phyloP scores from a whole-genome alignment of 2,329 filamentous ascomycete genomes.

The Escovopsis weberi region DNA sequence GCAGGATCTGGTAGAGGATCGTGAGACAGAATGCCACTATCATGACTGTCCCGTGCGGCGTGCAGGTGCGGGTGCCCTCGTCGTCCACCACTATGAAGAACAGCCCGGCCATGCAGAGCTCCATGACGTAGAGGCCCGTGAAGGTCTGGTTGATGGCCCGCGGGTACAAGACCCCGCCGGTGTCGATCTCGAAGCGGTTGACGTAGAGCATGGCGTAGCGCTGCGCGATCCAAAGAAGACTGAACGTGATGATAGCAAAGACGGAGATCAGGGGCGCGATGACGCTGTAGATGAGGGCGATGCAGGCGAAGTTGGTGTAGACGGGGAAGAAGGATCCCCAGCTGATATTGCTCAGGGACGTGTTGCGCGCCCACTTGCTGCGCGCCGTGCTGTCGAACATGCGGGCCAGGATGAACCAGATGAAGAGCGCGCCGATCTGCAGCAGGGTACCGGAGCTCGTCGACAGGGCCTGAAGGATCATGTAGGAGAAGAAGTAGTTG shows the following conservation, averaged over 20 bases:
- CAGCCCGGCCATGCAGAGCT: constrained; percentile 74
- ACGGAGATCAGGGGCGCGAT: constrained; percentile 82
- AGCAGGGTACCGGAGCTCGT: constrained; percentile 80
- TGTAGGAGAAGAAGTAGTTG: constrained; percentile 98
- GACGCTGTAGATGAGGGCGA: constrained; percentile 76
- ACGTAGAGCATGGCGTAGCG: constrained; percentile 97
- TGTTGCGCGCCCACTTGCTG: constrained; percentile 77
- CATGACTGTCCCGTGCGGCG: constrained; percentile 74
- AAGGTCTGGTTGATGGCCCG: constrained; percentile 91
- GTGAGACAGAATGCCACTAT: constrained; percentile 61
- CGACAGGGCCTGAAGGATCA: constrained; percentile 85
- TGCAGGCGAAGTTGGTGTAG: constrained; percentile 93
- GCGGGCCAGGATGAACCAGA: constrained; percentile 70
- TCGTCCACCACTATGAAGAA: constrained; percentile 65
- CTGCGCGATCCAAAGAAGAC: constrained; percentile 83
- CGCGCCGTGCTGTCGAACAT: constrained; percentile 69
- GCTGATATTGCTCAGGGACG: constrained; percentile 57
- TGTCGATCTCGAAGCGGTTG: constrained; percentile 77
- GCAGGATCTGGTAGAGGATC: constrained; percentile 58
- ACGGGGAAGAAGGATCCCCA: constrained; percentile 95
- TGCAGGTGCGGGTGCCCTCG: constrained; percentile 39
- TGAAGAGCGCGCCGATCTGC: constrained; percentile 63
- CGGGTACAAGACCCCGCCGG: constrained; percentile 82
- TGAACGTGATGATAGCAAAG: constrained; percentile 87
- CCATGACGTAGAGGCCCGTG: constrained; percentile 88